Base-by-base conservation (phyloP, 495 filamentous ascomycete genomes). In the Hyaloscypha bicolor region DNA sequence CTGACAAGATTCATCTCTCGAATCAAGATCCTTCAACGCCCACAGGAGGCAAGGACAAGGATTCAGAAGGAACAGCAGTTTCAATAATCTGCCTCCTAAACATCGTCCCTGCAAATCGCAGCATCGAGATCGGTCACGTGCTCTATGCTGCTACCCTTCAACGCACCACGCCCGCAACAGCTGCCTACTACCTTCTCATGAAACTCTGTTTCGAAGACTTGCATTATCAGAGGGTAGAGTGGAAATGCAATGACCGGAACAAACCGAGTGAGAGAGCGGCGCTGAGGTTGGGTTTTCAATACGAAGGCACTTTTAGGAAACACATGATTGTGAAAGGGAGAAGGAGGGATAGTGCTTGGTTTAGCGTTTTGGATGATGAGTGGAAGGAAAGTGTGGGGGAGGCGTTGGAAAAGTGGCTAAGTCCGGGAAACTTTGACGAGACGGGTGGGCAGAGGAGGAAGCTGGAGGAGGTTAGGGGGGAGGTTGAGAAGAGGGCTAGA, bases 311-410 rank as follows among this genome's bases (percentile, higher is more conserved):
- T 6, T 86, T 86, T 59, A 77, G 85, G 39, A 82, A 87, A 66
- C 85, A 87, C 73, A 77, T 86, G 77, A 77, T 89, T 53, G 69
- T 83, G 6, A 86, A 85, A 72, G 86, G 85, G 2, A 73, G 77
- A 52, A 85, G 75, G 68, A 73, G 86, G 63, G 85, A 88, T 74
- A 85, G 84, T 6, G 75, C 80, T 22, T 88, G 84, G 85, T 86
- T 77, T 69, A 78, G 82, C 52, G 79, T 86, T 4, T 35, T 83
- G 56, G 75, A 79, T 59, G 79, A 77, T 4, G 85, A 87, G 71
- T 88, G 86, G 86, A 68, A 70, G 1, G 57, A 29, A 22, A 58
- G 33, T 29, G 45, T 80, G 22, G 79, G 74, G 69, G n/a, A 58
- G 8, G 77, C 74, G 8, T 74, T 85, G 48, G 81, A 85, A 63